Evolutionary conservation across 176 grass and related monocot species (phyloP), one percentile per base, ranked within the genome.

Genomic region (Eragrostis nindensis): DNA sequence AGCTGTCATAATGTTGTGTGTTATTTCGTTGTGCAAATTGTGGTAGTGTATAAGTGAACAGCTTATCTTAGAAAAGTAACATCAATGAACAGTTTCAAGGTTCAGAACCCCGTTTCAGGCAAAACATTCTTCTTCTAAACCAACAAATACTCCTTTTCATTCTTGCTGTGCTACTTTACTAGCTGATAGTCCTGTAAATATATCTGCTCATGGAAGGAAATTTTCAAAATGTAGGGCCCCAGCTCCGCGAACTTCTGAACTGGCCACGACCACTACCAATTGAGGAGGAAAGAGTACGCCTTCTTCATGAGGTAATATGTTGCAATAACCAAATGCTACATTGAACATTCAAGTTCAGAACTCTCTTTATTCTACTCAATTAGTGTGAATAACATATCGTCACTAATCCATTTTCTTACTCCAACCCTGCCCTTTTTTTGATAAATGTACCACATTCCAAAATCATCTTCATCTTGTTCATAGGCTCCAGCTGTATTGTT

Each of bases 191-290:
- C 52, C 14, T 49, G 11, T 65, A 55, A 26, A 77, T 38, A 21
- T 25, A 18, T 38, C 5, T 27, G 8, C 16, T 57, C 85, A 88
- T 70, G 21, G 6, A 70, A 68, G 61, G 15, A 50, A 17, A 41
- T 80, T 48, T 91, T 43, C 27, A 73, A 89, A 74, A 68, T 84
- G n/a, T 88, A 95, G 96, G 92, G 11, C 67, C 88, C 7, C 62
- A 99, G 68, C 80, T 99, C 29, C 78, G 90, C 63, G 61, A 91
- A 83, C 82, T 99, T 70, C 72, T 99, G 40, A 91, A 91, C 54
- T 99, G 96, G 96, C 92, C 96, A 54, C 84, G 92, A 17, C 90
- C 88, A 82, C 64, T 99, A 25, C 96, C 96, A 66, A 87, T 92
- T 78, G 90, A 99, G 79, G 96, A 99, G 67, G 96, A 99, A 90